Evolutionary conservation across 1,284 basidiomycete genomes (phyloP), one percentile per base, ranked within the genome.

Genomic region (Acaromyces ingoldii): DNA sequence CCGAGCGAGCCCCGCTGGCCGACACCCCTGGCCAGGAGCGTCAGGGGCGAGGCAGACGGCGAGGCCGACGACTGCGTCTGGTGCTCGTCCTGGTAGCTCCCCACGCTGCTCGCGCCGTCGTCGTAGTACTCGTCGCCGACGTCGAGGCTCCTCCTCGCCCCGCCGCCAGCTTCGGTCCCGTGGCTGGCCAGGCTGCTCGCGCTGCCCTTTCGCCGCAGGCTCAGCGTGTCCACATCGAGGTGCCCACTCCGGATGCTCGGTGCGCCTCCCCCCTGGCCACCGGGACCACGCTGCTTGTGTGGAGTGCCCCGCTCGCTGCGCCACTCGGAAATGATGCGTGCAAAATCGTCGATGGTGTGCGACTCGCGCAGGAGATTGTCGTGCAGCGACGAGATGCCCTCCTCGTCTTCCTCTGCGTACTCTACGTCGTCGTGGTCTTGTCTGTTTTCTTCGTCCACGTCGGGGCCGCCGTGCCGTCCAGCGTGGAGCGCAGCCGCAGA

Each of bases 321-420:
- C 45, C 66, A 68, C 38, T 70, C 65, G 47, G 59, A 60, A 51
- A 70, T 68, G 53, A 70, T 67, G 53, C 59, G 60, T 38, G 66
- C 67, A 36, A 70, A 70, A 46, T 70, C 68, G 28, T 70, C 68
- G 39, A 69, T 68, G n/a, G 63, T 70, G 17, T 60, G 58, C 15
- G 59, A 63, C 29, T 64, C 58, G 6, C 63, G 51, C 17, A 70
- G 62, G 41, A 61, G 60, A 51, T 65, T 62, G 29, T 68, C 63
- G 44, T 68, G 61, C 46, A 45, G 42, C 30, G 13, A 19, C 24
- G 42, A 22, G 19, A 45, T 45, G 34, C 34, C 42, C 6, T 25
- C 42, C 30, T 30, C 28, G 34, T 45, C 42, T 30, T 22, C 42
- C 19, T 28, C 17, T 34, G 13, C 33, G 19, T 34, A 13, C 33